phyloP scores from a whole-genome alignment of 306 rosid species.

The Cucumis cinereus region DNA sequence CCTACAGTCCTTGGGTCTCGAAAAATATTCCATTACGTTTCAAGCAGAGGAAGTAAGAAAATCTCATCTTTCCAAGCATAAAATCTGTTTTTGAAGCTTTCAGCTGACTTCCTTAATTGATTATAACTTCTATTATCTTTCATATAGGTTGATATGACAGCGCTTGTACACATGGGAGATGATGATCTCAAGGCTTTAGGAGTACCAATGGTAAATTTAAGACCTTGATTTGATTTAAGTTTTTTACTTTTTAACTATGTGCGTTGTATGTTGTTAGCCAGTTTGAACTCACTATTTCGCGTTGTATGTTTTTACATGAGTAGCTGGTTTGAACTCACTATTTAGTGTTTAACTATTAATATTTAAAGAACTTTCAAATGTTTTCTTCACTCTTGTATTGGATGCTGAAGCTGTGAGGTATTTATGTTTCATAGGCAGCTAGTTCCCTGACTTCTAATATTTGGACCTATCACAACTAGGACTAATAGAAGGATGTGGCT shows the following conservation, averaged over 20 bases:
- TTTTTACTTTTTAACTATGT: background rate
- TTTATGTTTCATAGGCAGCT: background rate
- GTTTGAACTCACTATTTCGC: background rate
- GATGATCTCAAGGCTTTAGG: conserved; percentile 98
- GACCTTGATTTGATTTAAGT: background rate
- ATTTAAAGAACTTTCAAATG: background rate
- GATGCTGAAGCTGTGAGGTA: background rate
- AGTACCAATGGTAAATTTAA: conserved; percentile 73
- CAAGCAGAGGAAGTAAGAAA: conserved; percentile 94
- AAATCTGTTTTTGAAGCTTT: conserved; percentile 5
- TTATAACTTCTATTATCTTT: conserved; percentile 1
- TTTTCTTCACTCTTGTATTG: background rate
- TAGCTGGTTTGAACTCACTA: background rate
- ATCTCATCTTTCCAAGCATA: background rate
- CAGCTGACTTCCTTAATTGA: background rate
- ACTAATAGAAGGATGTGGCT: background rate
- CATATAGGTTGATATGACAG: conserved; percentile 94
- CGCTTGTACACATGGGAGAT: conserved; percentile 90
- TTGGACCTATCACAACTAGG: background rate
- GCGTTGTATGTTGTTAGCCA: background rate
- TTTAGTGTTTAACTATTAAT: background rate
- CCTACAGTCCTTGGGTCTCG: conserved; percentile 81
- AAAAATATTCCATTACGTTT: conserved; percentile 80
- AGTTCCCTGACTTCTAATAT: background rate
- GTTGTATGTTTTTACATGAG: background rate